Conservation (phyloP, 2,329 filamentous ascomycete genomes). For the Hirsutella thompsonii region DNA sequence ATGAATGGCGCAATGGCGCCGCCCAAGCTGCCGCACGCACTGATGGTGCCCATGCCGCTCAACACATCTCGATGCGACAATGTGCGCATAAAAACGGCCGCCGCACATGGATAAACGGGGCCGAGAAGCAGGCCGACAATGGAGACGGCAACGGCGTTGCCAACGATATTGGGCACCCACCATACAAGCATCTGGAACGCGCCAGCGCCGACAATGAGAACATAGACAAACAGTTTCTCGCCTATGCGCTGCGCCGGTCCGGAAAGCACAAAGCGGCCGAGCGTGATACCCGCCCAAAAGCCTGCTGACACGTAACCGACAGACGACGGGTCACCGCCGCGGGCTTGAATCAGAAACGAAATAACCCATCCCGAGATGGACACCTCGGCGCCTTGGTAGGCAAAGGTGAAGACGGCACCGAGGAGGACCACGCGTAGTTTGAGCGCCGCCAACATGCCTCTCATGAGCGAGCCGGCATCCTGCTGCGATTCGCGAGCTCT, state of each 20-base stretch:
- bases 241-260: slow-evolving; percentile 54
- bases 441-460: slow-evolving; percentile 34
- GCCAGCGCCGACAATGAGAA: slow-evolving; percentile 45
- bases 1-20: slow-evolving; percentile 55
- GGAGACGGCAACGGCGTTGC: slow-evolving; percentile 52
- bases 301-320: slow-evolving; percentile 72
- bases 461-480: slow-evolving; percentile 8
- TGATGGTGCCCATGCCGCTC: slow-evolving; percentile 53
- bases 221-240: slow-evolving; percentile 56
- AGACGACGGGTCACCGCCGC: slow-evolving; percentile 52
- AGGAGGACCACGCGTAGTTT: slow-evolving; percentile 51
- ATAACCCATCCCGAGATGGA: slow-evolving; percentile 80
- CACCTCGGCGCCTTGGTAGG: slow-evolving; percentile 77
- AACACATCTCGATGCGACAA: slow-evolving; percentile 48
- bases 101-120: slow-evolving; percentile 65
- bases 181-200: slow-evolving; percentile 67
- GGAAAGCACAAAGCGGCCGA: slow-evolving; percentile 61
- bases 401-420: slow-evolving; percentile 71
- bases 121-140: slow-evolving; percentile 66
- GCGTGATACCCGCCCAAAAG: slow-evolving; percentile 61
- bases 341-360: slow-evolving; percentile 64
- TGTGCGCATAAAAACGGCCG: slow-evolving; percentile 47
- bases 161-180: slow-evolving; percentile 63
- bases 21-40: slow-evolving; percentile 55
- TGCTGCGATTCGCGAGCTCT: slow-evolving; percentile 15